These are phyloP conservation scores for Chloris gayana DNA, from an alignment of 176 grass and related monocot species.

Conservation along the genomic window DNA sequence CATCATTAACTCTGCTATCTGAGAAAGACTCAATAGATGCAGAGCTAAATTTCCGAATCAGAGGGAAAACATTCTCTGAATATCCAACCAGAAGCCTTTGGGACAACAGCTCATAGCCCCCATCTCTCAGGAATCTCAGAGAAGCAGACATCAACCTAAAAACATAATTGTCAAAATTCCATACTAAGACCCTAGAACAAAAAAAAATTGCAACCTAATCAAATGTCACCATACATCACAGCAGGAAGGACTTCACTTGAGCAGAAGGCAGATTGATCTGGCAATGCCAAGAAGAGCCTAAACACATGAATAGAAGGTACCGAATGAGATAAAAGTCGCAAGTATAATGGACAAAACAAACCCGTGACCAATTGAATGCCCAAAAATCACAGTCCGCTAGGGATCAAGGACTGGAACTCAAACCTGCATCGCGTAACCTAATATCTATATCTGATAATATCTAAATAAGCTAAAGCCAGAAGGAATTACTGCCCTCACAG, in stretches of 20 bases:
- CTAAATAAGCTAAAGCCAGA: too few relatives aligned
- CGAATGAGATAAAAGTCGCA: neutral
- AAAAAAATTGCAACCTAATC: neutral
- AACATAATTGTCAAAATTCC: constrained; percentile 6
- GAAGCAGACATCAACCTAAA: constrained; percentile 38
- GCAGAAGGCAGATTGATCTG: neutral
- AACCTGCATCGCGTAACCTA: neutral
- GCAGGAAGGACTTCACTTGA: neutral
- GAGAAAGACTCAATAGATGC: neutral
- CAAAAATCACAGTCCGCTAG: neutral
- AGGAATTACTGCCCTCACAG: too few relatives aligned
- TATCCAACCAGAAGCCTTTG: neutral
- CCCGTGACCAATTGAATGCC: neutral
- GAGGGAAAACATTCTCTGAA: neutral
- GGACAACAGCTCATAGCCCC: neutral
- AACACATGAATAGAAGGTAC: too few relatives aligned
- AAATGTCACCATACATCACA: neutral
- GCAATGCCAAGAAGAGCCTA: neutral
- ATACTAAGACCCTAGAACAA: neutral
- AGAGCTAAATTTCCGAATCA: constrained; percentile 29
- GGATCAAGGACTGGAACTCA: neutral
- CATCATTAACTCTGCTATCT: neutral
- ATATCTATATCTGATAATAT: too few relatives aligned
- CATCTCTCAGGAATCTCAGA: constrained; percentile 9
- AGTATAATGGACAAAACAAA: neutral